Evolutionary conservation across 345 rosid species (phyloP).

Genomic region (Tarenaya hassleriana): DNA sequence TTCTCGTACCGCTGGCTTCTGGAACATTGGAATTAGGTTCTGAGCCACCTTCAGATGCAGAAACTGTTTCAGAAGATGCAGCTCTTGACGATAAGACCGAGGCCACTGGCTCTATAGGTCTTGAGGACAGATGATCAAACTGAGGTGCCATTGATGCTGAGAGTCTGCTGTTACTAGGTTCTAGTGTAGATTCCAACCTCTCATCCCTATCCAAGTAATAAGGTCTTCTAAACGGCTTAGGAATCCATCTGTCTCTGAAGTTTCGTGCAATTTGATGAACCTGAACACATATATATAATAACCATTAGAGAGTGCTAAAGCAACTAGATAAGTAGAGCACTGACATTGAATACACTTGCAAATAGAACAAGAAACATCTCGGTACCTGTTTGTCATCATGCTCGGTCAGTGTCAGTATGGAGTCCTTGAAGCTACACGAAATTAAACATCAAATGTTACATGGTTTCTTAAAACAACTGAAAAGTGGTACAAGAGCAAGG

Average conservation of each 20-base stretch:
- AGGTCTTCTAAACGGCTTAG: slow-evolving; percentile 51
- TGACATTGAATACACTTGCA: slow-evolving; percentile 7
- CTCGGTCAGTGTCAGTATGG: slow-evolving; percentile 87
- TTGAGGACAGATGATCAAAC: slow-evolving; percentile 39
- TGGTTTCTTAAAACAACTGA: background rate
- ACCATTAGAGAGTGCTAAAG: slow-evolving; percentile 8
- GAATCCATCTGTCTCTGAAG: slow-evolving; percentile 88
- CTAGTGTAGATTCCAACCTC: slow-evolving; percentile 39
- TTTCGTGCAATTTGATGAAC: slow-evolving; percentile 94
- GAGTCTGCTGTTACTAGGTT: slow-evolving; percentile 38
- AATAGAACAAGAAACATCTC: background rate
- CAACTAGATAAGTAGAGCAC: slow-evolving; percentile 11
- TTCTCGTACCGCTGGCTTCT: slow-evolving; percentile 31
- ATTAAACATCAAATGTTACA: slow-evolving; percentile 21
- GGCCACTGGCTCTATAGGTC: slow-evolving; percentile 40
- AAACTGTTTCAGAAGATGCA: slow-evolving; percentile 35
- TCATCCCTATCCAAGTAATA: slow-evolving; percentile 55
- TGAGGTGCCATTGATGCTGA: slow-evolving; percentile 41
- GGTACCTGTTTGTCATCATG: slow-evolving; percentile 87
- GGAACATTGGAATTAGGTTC: slow-evolving; percentile 33
- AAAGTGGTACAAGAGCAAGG: slow-evolving; percentile 14
- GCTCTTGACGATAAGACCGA: slow-evolving; percentile 31
- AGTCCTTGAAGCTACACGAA: slow-evolving; percentile 72
- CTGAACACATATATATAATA: slow-evolving; percentile 33
- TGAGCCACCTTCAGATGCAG: slow-evolving; percentile 36